Evolutionary conservation across 2,329 filamentous ascomycete genomes (phyloP).

Genomic region (Hypoxylon sp.): DNA sequence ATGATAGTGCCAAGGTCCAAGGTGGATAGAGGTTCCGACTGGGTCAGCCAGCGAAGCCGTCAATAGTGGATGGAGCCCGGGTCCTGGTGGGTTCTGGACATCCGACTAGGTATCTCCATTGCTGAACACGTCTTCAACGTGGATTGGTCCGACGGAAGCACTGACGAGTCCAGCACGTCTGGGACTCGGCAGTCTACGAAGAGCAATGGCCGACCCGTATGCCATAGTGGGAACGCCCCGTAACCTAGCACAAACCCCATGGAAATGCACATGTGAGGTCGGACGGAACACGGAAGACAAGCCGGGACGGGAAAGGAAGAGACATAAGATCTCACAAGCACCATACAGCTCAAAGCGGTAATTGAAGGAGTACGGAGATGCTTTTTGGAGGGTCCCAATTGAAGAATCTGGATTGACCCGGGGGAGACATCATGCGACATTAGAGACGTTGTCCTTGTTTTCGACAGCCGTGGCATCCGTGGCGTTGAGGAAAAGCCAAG

Average conservation of each 20-base stretch:
- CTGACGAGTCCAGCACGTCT: conserved; percentile 31
- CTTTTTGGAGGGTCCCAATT: conserved; percentile 22
- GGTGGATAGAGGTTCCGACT: conserved; percentile 30
- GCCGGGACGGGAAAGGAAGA: conserved; percentile 37
- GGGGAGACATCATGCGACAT: conserved; percentile 39
- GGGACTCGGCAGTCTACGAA: conserved; percentile 33
- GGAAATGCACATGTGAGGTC: conserved; percentile 44
- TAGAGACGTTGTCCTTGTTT: conserved; percentile 35
- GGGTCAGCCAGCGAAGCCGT: conserved; percentile 26
- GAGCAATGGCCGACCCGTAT: conserved; percentile 25
- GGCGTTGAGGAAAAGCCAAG: conserved; percentile 31
- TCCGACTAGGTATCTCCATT: conserved; percentile 32
- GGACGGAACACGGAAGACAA: conserved; percentile 36
- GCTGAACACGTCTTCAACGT: conserved; percentile 42
- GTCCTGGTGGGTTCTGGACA: conserved; percentile 39
- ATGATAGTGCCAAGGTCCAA: conserved; percentile 39
- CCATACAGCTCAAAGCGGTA: conserved; percentile 37
- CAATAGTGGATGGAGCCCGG: conserved; percentile 23
- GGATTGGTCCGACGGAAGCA: conserved; percentile 40
- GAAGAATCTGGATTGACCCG: conserved; percentile 23
- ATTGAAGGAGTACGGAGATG: conserved; percentile 20
- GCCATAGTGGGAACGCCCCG: conserved; percentile 33
- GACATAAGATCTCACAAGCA: conserved; percentile 42
- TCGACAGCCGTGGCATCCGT: conserved; percentile 27
- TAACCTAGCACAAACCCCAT: conserved; percentile 37